phyloP scores from a whole-genome alignment of 2,329 filamentous ascomycete genomes.

The Aspergillus ustus region DNA sequence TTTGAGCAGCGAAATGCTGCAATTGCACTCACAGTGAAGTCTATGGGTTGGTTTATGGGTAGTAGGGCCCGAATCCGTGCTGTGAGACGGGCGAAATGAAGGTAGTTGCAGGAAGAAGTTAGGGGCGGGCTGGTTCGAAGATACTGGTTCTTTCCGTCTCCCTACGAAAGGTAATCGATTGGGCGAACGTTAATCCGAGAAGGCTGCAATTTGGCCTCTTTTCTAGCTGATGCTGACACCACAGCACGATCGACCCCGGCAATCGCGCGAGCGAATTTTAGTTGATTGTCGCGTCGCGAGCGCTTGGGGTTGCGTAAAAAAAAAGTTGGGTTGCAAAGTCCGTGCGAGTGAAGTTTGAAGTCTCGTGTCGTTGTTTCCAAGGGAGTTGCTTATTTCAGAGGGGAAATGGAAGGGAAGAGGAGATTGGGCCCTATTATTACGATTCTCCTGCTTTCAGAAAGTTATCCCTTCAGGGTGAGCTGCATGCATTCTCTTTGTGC shows the following conservation, averaged over 20 bases:
- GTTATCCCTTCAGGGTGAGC: constrained; percentile 8
- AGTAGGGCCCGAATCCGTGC: constrained; percentile 5
- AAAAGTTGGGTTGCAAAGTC: neutral
- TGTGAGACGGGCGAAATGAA: constrained; percentile 3
- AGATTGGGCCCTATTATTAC: constrained; percentile 7
- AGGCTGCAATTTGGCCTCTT: constrained; percentile 10
- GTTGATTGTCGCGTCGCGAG: neutral
- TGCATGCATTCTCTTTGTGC: constrained; percentile 13
- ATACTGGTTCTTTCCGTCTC: constrained; percentile 26
- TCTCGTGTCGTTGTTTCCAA: neutral
- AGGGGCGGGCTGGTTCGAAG: constrained; percentile 19
- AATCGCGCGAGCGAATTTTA: neutral
- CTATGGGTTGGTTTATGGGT: constrained; percentile 4
- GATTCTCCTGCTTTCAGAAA: constrained; percentile 11
- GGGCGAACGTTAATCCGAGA: constrained; percentile 31
- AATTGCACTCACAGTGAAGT: constrained; percentile 20
- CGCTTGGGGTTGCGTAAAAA: neutral
- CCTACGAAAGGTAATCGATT: constrained; percentile 21
- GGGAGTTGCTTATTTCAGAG: neutral
- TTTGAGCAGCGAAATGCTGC: constrained; percentile 3
- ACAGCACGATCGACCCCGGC: neutral
- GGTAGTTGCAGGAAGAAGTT: constrained; percentile 17
- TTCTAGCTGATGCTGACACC: neutral
- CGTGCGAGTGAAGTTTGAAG: neutral
- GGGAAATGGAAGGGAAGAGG: neutral